Evolutionary conservation across 331 rosid species (phyloP), one percentile per base, ranked within the genome.

Genomic region (Acacia concinna): DNA sequence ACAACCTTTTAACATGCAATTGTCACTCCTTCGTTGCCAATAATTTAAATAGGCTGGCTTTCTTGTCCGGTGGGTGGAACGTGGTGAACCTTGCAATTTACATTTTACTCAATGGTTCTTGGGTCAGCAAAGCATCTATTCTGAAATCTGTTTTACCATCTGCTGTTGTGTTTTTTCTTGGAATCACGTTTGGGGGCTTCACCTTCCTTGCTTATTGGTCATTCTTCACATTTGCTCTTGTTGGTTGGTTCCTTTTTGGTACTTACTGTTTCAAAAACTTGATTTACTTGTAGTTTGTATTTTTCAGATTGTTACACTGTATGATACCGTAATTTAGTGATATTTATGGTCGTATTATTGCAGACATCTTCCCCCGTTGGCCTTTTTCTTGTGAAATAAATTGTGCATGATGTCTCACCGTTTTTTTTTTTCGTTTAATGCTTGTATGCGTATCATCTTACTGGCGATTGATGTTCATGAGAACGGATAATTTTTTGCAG

Each of bases 1-100:
- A 96, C 88, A 96, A 84, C 79, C 87, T 93, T 40, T 85, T 96
- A 27, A 91, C 99, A 6, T 93, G 99, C 91, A 93, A 96, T 77
- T 93, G 98, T 76, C 99, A 93, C 74, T 96, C 97, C 2, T 96
- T 91, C 81, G 99, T 96, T 63, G 99, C 96, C 78, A 89, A 93
- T 81, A 93, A 86, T 79, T 88, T 93, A 60, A 96, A 96, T 85
- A 89, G 97, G 88, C 77, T 93, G 84, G 85, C 85, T 27, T 91
- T 88, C 85, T 71, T 70, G 21, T 86, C 90, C 40, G 87, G 94
- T n/a, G 90, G 94, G 73, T 96, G 99, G 99, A 96, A 96, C 75
- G 97, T 93, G 84, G 99, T 96, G 81, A 96, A 88, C 93, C 97
- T 96, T 68, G 98, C 98, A 5, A 82, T 88, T 86, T 87, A 89